These are phyloP conservation scores for Rubia tinctorum DNA, from an alignment of 305 asterid species.

Conservation along the genomic window DNA sequence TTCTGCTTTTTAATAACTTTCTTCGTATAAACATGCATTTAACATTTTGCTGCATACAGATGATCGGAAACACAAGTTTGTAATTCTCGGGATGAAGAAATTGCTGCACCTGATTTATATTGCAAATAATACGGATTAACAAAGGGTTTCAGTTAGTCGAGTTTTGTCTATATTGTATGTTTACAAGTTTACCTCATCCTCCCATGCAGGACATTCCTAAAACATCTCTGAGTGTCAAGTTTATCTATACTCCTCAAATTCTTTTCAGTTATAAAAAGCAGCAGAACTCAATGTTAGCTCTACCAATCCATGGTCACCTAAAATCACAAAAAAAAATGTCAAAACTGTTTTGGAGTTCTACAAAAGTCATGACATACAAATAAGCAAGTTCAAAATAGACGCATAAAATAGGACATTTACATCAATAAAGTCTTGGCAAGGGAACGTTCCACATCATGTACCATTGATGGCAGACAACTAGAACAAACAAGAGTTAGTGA, in stretches of 20 bases:
- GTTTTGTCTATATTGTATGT: neutral
- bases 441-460: neutral
- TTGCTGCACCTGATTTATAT: constrained; percentile 47
- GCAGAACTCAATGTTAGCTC: constrained; percentile 19
- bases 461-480: neutral
- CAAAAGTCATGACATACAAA: constrained; percentile 6
- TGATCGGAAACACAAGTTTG: constrained; percentile 43
- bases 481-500: neutral
- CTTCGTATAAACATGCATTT: neutral
- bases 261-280: constrained; percentile 61
- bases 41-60: neutral
- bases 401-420: neutral
- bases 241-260: constrained; percentile 57
- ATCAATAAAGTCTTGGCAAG: neutral
- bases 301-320: constrained; percentile 8
- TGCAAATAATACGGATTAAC: constrained; percentile 10
- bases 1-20: neutral
- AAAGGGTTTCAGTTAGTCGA: neutral
- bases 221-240: constrained; percentile 55
- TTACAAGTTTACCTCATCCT: constrained; percentile 47
- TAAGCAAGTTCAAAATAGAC: too few species aligned
- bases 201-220: constrained; percentile 41
- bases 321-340: neutral
- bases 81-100: constrained; percentile 42
- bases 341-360: neutral